Evolutionary conservation across 2,329 filamentous ascomycete species (phyloP).

Genomic region (Aspergillus fijiensis): DNA sequence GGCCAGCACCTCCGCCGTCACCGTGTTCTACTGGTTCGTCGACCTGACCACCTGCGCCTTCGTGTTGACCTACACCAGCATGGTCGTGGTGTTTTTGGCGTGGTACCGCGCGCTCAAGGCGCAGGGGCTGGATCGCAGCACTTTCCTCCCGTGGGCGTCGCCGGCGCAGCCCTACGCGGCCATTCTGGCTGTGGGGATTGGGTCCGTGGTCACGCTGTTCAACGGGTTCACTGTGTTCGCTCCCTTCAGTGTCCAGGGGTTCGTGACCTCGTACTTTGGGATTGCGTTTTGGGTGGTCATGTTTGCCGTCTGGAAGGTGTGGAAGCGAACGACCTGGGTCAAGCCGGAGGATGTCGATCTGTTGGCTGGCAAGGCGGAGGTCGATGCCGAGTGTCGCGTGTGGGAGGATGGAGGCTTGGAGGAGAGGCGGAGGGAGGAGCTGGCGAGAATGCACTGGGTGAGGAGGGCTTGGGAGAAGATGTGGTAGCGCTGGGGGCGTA

Average conservation of each 20-base stretch:
- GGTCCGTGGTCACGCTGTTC: conserved; percentile 59
- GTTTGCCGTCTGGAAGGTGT: conserved; percentile 38
- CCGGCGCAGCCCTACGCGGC: conserved; percentile 59
- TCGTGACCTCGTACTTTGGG: conserved; percentile 54
- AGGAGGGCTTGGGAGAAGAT: conserved; percentile 33
- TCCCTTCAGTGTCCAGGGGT: conserved; percentile 46
- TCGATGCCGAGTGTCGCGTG: too few species aligned
- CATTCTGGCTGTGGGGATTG: conserved; percentile 58
- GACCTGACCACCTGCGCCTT: conserved; percentile 50
- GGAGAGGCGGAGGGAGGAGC: too few species aligned
- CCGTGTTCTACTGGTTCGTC: conserved; percentile 70
- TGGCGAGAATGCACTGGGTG: too few species aligned
- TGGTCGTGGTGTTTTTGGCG: conserved; percentile 67
- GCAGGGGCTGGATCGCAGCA: too few species aligned
- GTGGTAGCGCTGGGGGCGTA: conserved; percentile 19
- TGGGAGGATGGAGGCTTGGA: too few species aligned
- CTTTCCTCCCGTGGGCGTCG: too few species aligned
- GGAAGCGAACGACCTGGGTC: conserved; percentile 28
- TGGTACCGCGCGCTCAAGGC: conserved; percentile 33
- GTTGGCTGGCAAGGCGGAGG: too few species aligned
- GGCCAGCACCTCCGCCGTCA: conserved; percentile 47
- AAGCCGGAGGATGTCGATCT: too few species aligned
- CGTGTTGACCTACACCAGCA: conserved; percentile 55
- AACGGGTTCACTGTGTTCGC: conserved; percentile 58
- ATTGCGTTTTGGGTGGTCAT: conserved; percentile 45